A percentile compares a stretch with the other conserved stretches of the same genome.
These are phyloP conservation scores for Ogataea sp. DNA, from an alignment of 805 yeast species.

Conservation along the genomic window DNA sequence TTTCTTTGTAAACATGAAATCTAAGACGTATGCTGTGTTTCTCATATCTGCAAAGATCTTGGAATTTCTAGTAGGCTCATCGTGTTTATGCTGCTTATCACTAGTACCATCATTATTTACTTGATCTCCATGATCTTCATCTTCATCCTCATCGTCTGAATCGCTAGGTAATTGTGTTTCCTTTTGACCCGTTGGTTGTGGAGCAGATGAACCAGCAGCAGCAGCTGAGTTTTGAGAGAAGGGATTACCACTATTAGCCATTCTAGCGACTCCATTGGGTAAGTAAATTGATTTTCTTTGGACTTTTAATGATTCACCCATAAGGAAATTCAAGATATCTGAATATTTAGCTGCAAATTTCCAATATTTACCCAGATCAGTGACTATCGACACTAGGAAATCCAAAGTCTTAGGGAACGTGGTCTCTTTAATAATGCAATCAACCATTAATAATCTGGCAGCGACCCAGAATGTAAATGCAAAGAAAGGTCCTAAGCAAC, in stretches of 20 bases:
- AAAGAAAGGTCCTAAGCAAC: conserved; percentile 22
- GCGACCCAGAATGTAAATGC: conserved; percentile 26
- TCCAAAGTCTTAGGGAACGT: conserved; percentile 3
- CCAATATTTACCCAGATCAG: conserved; percentile 17
- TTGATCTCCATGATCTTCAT: conserved; percentile 14
- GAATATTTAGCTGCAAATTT: conserved; percentile 17
- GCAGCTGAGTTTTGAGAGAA: not conserved
- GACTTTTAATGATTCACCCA: conserved; percentile 13
- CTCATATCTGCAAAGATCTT: conserved; percentile 24
- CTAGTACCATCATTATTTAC: conserved; percentile 9
- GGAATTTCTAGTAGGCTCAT: conserved; percentile 19
- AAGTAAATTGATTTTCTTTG: conserved; percentile 3
- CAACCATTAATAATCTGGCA: conserved; percentile 24
- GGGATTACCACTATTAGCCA: not conserved
- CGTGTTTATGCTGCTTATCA: not conserved
- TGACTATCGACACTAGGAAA: conserved; percentile 11
- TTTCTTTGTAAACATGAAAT: conserved; percentile 19
- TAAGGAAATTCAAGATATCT: conserved; percentile 17
- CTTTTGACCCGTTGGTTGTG: too few relatives aligned
- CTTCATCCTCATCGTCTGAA: conserved; percentile 14
- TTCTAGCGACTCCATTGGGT: conserved; percentile 1
- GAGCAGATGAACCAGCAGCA: not conserved
- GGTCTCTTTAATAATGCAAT: conserved; percentile 12
- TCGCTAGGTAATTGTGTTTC: too few relatives aligned
- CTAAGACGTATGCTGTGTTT: conserved; percentile 18